Percentiles rank a stretch among this genome's conserved stretches.
Conservation (phyloP, 768 basidiomycete genomes). For the Chiua virens region DNA sequence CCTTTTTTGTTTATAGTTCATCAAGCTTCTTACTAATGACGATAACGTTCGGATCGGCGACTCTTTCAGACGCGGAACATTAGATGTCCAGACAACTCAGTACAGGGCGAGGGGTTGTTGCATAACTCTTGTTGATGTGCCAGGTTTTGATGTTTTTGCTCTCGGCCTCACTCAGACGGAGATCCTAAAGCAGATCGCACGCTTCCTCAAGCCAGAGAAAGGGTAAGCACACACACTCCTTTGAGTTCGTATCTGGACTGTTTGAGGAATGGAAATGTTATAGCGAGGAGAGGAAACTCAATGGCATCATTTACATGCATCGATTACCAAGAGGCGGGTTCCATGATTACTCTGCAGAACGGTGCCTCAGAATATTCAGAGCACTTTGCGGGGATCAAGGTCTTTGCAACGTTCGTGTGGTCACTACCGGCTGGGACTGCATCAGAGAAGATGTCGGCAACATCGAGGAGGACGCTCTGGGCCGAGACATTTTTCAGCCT, state of each 20-base stretch:
- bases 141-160: constrained; percentile 8
- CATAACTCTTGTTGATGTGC: constrained; percentile 20
- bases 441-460: constrained; percentile 26
- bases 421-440: constrained; percentile 47
- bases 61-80: constrained; percentile 2
- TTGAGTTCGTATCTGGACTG: background rate
- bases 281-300: constrained; percentile 24
- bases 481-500: constrained; percentile 34
- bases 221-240: background rate
- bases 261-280: background rate
- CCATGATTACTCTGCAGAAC: constrained; percentile 38
- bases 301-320: constrained; percentile 49
- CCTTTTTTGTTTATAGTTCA: background rate
- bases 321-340: constrained; percentile 28
- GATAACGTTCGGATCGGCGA: constrained; percentile 5
- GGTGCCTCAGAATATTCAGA: constrained; percentile 44
- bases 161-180: constrained; percentile 16
- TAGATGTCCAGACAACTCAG: background rate
- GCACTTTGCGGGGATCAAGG: constrained; percentile 44
- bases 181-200: constrained; percentile 16
- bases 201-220: background rate
- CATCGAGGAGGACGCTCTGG: constrained; percentile 24
- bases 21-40: constrained; percentile 5
- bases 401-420: constrained; percentile 43
- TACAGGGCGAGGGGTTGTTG: background rate